Percentiles rank a stretch among this genome's conserved stretches.
Conservation (phyloP, 2,329 filamentous ascomycete species). For the Cladosporium sphaerospermum region DNA sequence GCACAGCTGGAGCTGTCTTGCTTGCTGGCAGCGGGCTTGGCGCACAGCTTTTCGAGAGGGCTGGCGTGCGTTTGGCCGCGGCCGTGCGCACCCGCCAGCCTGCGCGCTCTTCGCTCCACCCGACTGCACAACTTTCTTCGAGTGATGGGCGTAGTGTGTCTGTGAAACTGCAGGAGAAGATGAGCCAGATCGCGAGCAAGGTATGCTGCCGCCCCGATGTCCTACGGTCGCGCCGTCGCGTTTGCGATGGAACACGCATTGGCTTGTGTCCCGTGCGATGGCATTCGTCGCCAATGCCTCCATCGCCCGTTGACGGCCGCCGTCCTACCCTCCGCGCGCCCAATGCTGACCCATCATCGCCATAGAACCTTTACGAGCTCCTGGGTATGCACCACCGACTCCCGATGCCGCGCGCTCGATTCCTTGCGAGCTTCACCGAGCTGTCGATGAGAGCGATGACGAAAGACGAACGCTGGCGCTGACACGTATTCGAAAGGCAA, state of each 20-base stretch:
- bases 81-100: background rate
- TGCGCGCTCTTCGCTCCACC: conserved; percentile 10
- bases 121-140: conserved; percentile 9
- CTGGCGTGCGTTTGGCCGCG: background rate
- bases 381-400: conserved; percentile 62
- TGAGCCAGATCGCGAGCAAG: conserved; percentile 23
- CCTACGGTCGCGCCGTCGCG: conserved; percentile 4
- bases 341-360: conserved; percentile 2
- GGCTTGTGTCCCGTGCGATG: conserved; percentile 15
- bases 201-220: conserved; percentile 13
- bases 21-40: too few species aligned
- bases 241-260: background rate
- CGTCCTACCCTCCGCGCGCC: background rate
- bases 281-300: conserved; percentile 9
- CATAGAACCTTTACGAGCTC: conserved; percentile 93
- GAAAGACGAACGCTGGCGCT: conserved; percentile 14
- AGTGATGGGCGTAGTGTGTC: conserved; percentile 8
- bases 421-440: background rate
- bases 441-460: background rate
- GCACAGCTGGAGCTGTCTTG: too few species aligned
- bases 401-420: background rate
- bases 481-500: conserved; percentile 46
- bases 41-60: background rate
- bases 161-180: conserved; percentile 14
- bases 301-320: background rate